These are phyloP conservation scores for Nakazawaea holstii DNA, from an alignment of 805 yeast genomes.

Conservation along the genomic window DNA sequence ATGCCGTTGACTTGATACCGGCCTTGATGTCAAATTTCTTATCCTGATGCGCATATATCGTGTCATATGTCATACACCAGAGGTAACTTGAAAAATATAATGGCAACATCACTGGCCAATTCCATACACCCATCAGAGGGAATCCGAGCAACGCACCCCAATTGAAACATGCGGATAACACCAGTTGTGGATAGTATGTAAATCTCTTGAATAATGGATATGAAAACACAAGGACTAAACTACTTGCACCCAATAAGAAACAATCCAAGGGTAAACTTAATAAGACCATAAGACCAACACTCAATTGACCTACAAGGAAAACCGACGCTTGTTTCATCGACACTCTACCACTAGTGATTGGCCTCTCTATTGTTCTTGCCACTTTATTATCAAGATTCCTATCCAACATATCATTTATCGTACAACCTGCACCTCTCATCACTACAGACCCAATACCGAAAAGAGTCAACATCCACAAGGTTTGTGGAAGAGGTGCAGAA, in stretches of 20 bases:
- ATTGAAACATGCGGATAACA: conserved; percentile 74
- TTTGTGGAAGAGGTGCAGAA: conserved; percentile 62
- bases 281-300: conserved; percentile 67
- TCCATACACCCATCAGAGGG: conserved; percentile 91
- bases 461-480: conserved; percentile 55
- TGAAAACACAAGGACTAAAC: conserved; percentile 72
- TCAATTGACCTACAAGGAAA: conserved; percentile 70
- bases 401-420: conserved; percentile 87
- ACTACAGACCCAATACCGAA: conserved; percentile 82
- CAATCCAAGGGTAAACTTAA: conserved; percentile 74
- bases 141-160: conserved; percentile 95
- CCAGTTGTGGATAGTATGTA: conserved; percentile 92
- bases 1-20: conserved; percentile 92
- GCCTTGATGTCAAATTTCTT: conserved; percentile 81
- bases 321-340: conserved; percentile 60
- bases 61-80: conserved; percentile 96
- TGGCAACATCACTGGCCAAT: conserved; percentile 70
- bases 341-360: conserved; percentile 87
- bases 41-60: conserved; percentile 97
- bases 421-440: conserved; percentile 98
- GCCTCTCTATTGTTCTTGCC: conserved; percentile 82
- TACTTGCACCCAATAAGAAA: conserved; percentile 75
- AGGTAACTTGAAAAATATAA: conserved; percentile 69
- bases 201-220: conserved; percentile 93
- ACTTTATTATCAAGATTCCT: conserved; percentile 80